phyloP scores from a whole-genome alignment of 257 asterid species.

The Penstemon newberryi region DNA sequence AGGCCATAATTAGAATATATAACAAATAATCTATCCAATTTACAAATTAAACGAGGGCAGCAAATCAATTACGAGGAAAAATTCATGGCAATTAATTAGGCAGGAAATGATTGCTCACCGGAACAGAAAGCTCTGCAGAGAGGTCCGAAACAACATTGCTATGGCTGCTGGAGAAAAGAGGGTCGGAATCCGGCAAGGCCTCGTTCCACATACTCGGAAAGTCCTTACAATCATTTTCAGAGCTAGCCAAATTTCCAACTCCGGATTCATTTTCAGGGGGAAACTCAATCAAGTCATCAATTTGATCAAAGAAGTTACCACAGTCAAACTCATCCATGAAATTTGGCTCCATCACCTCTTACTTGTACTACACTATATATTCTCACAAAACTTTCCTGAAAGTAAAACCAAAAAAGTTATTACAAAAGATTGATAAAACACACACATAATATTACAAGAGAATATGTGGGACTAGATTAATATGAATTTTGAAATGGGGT shows the following conservation, averaged over 20 bases:
- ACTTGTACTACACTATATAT: conserved; percentile 1
- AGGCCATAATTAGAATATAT: not conserved
- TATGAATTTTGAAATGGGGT: conserved; percentile 16
- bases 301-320: conserved; percentile 81
- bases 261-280: conserved; percentile 68
- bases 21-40: not conserved
- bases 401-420: conserved; percentile 1
- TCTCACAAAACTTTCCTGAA: conserved; percentile 35
- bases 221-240: conserved; percentile 50
- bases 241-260: conserved; percentile 41
- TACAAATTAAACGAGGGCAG: not conserved
- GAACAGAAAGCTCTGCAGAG: conserved; percentile 79
- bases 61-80: not conserved
- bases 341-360: conserved; percentile 56
- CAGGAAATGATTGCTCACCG: conserved; percentile 48
- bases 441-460: not conserved
- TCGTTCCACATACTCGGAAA: conserved; percentile 74
- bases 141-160: conserved; percentile 52
- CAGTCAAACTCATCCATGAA: conserved; percentile 73
- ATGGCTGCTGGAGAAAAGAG: conserved; percentile 50
- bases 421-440: not conserved
- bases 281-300: conserved; percentile 87
- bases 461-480: not conserved
- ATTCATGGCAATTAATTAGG: conserved; percentile 3
- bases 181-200: conserved; percentile 50